Evolutionary conservation across 164 flowering plant species (phyloP), one percentile per base, ranked within the genome.

Genomic region (Aristolochia californica): DNA sequence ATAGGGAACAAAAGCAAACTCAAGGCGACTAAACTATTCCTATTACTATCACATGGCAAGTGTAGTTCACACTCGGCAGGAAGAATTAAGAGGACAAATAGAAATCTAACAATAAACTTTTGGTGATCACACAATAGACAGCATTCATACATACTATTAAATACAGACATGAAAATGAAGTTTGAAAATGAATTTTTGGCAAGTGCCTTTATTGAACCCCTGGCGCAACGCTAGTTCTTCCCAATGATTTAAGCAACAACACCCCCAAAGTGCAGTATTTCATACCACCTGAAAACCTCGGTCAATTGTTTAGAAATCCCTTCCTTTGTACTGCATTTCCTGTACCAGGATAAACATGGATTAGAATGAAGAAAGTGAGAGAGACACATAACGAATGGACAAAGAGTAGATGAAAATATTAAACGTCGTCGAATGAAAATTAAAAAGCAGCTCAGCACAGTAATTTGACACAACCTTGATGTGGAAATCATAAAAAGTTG

Each of bases 251-350:
- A 20, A 17, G 18, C 5, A 16, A 14, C 5, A 4, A 5, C 22
- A 11, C 40, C 40, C 18, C 28, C 43, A 53, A 58, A 53, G 21
- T 13, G 34, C 22, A 27, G 61, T 55, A 60, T 62, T 59, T 68
- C 51, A 67, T 56, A 50, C 21, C 53, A 48, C 21, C n/a, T 1
- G 10, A 25, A 28, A n/a, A 26, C 55, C 24, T 34, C 11, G 22
- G 54, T 15, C 2, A 24, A 21, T 27, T 1, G 34, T 14, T 67
- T 77, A 81, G 70, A 62, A 80, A 13, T 78, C 83, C 60, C 85
- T 72, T 58, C 90, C 74, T 59, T 85, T 83, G 66, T 74, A 84
- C 1, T 68, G 88, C 86, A 77, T 78, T 61, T 88, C 93, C 96
- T 88, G 90, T 3, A 48, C 17, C 43, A 47, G 30, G 25, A 25